Evolutionary conservation across 78 protist species (phyloP).

Genomic region (Dictyostelium citrinum): DNA sequence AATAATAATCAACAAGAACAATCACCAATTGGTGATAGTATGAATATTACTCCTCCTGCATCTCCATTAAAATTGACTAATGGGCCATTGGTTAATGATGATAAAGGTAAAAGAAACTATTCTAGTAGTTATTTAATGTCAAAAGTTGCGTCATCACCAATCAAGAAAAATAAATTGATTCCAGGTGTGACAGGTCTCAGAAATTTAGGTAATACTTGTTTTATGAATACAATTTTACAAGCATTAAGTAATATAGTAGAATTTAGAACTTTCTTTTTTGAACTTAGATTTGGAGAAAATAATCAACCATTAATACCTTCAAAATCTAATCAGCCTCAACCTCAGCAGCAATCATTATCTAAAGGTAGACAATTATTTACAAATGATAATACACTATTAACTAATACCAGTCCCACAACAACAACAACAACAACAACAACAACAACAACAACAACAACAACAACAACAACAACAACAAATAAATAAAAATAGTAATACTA

Average conservation of each 20-base stretch:
- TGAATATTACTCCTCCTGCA: neutral
- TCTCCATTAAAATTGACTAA: neutral
- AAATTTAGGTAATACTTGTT: constrained; percentile 81
- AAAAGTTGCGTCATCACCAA: constrained; percentile 54
- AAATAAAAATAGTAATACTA: too few species aligned
- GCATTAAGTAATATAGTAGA: constrained; percentile 63
- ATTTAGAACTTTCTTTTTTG: constrained; percentile 61
- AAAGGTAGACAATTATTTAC: neutral
- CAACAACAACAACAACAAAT: neutral
- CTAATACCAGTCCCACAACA: neutral
- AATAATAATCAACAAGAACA: neutral
- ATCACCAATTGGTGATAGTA: neutral
- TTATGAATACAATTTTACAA: constrained; percentile 82
- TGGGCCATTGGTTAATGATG: neutral
- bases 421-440: neutral
- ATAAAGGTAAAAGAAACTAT: constrained; percentile 24
- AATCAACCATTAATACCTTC: neutral
- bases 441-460: neutral
- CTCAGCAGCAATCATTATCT: neutral
- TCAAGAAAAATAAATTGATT: constrained; percentile 29
- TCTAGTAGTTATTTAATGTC: constrained; percentile 57
- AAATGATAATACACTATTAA: neutral
- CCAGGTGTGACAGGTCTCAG: constrained; percentile 76
- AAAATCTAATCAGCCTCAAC: neutral
- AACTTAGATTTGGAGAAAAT: neutral